Evolutionary conservation across 129 eudicot genomes (phyloP).

Genomic region (Flaveria sonorensis): DNA sequence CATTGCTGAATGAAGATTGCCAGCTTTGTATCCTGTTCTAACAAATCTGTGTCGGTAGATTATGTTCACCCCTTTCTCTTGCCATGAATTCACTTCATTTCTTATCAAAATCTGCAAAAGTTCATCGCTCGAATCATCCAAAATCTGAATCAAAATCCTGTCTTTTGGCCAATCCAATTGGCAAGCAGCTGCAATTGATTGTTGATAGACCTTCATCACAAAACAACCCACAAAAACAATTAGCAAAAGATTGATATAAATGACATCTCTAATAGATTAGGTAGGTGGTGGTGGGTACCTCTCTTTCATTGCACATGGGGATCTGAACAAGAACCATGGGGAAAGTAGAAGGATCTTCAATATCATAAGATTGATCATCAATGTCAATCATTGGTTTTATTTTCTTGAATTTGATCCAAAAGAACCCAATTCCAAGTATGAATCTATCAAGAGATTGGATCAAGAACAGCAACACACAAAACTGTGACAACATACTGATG

Average conservation of each 20-base stretch:
- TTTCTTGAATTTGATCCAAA: constrained; percentile 77
- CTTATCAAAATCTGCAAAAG: constrained; percentile 58
- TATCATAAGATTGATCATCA: constrained; percentile 45
- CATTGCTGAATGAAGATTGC: constrained; percentile 92
- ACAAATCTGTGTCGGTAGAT: constrained; percentile 76
- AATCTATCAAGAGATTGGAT: constrained; percentile 85
- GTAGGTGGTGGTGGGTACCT: constrained; percentile 47
- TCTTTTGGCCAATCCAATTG: constrained; percentile 92
- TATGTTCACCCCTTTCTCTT: constrained; percentile 74
- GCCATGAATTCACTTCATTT: constrained; percentile 66
- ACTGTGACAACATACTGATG: constrained; percentile 48
- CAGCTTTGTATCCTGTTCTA: constrained; percentile 90
- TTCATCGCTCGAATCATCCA: constrained; percentile 90
- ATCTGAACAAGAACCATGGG: constrained; percentile 98
- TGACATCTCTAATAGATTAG: background rate
- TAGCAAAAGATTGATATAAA: background rate
- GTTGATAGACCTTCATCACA: constrained; percentile 64
- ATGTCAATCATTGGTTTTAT: constrained; percentile 57
- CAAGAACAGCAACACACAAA: constrained; percentile 78
- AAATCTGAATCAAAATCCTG: constrained; percentile 65
- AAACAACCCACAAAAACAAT: constrained; percentile 25
- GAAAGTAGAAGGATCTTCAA: constrained; percentile 59
- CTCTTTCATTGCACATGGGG: constrained; percentile 95
- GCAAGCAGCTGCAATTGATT: constrained; percentile 76
- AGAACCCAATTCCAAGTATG: constrained; percentile 70